Percentiles rank a stretch among this genome's conserved stretches.
Evolutionary conservation across 352 stramenopile genomes (phyloP).

Genomic region (Phytopythium mirpurense): DNA sequence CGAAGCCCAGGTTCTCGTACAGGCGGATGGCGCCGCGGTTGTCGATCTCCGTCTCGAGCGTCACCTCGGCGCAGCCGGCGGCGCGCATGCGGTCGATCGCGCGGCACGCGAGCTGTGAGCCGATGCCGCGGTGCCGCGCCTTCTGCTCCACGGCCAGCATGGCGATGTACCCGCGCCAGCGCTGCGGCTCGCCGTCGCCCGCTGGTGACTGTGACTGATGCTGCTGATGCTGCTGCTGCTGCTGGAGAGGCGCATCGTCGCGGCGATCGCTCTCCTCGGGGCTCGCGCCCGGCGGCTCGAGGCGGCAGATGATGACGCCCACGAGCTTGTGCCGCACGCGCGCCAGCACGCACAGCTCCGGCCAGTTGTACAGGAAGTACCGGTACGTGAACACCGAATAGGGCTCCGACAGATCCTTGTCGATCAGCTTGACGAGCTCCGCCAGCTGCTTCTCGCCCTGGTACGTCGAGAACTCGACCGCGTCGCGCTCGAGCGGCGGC

Average conservation of each 20-base stretch:
- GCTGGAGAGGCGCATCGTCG: background rate
- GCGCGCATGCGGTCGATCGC: conserved; percentile 88
- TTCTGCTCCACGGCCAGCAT: conserved; percentile 93
- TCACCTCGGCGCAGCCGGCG: conserved; percentile 81
- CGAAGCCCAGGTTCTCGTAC: conserved; percentile 94
- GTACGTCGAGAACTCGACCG: conserved; percentile 64
- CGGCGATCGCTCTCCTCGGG: conserved; percentile 33
- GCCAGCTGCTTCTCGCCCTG: conserved; percentile 87
- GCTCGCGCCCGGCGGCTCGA: conserved; percentile 70
- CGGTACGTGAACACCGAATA: conserved; percentile 97
- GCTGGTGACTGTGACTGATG: no score
- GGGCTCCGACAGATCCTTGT: conserved; percentile 93
- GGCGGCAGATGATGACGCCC: conserved; percentile 91
- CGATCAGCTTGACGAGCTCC: conserved; percentile 91
- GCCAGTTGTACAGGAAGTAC: conserved; percentile 96
- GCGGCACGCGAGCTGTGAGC: conserved; percentile 80
- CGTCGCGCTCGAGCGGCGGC: conserved; percentile 7
- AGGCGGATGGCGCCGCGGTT: conserved; percentile 90
- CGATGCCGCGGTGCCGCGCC: conserved; percentile 88
- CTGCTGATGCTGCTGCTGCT: background rate
- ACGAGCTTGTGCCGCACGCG: conserved; percentile 84
- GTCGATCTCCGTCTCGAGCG: conserved; percentile 93
- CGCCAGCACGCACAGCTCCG: conserved; percentile 88
- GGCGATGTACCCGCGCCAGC: conserved; percentile 91
- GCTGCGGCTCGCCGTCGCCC: conserved; percentile 14